Percentiles rank a stretch among this genome's conserved stretches.
These are phyloP conservation scores for Tetragonia tetragonoides DNA, from an alignment of 148 eudicot species.

Conservation along the genomic window DNA sequence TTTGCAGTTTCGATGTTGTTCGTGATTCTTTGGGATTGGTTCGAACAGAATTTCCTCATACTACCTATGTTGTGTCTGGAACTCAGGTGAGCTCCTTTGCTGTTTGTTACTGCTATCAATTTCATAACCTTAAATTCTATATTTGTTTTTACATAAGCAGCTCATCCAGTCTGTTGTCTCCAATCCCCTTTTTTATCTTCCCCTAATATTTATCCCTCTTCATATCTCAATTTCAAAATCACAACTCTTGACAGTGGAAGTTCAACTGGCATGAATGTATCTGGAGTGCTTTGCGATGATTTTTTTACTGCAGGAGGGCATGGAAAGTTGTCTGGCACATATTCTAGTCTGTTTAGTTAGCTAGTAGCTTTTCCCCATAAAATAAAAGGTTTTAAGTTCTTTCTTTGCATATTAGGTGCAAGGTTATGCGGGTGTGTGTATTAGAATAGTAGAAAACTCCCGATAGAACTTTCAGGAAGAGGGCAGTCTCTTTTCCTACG, in stretches of 20 bases:
- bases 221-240: background rate
- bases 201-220: background rate
- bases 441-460: background rate
- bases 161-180: background rate
- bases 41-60: slow-evolving; percentile 89
- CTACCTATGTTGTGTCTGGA: slow-evolving; percentile 71
- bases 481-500: background rate
- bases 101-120: background rate
- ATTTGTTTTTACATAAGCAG: background rate
- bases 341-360: background rate
- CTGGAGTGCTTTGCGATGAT: background rate
- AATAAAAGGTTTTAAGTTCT: no score
- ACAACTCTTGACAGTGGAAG: background rate
- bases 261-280: background rate
- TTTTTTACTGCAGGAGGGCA: background rate
- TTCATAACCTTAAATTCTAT: background rate
- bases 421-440: background rate
- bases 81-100: slow-evolving; percentile 62
- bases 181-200: no score
- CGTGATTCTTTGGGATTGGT: slow-evolving; percentile 82
- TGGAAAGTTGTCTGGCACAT: no score
- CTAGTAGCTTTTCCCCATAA: background rate
- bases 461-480: background rate
- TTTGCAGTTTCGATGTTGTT: slow-evolving; percentile 79
- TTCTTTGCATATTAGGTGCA: background rate